Conservation (phyloP, 805 yeast species). For the Citeromyces nyonsensis region DNA sequence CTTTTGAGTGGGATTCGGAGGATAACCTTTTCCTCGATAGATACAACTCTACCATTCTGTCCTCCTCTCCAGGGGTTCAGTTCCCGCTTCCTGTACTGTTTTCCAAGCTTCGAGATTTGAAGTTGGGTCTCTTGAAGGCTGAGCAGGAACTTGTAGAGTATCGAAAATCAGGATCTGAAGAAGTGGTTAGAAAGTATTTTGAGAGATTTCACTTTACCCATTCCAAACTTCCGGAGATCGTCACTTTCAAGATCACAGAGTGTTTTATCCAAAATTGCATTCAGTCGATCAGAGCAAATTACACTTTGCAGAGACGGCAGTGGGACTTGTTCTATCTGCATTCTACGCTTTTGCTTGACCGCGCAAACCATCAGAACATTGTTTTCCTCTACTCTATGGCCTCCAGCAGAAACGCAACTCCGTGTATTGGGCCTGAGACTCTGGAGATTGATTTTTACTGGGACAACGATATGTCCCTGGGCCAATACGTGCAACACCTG, state of each 20-base stretch:
- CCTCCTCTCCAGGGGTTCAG: slow-evolving; percentile 75
- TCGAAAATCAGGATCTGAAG: not conserved
- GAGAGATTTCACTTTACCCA: slow-evolving; percentile 6
- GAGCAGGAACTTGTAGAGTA: slow-evolving; percentile 9
- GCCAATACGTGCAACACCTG: slow-evolving; percentile 73
- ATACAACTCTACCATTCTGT: slow-evolving; percentile 18
- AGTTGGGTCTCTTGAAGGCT: slow-evolving; percentile 14
- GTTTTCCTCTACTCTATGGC: slow-evolving; percentile 71
- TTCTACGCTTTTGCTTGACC: slow-evolving; percentile 40
- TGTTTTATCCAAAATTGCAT: slow-evolving; percentile 13
- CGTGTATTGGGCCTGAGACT: slow-evolving; percentile 85
- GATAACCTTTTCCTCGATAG: slow-evolving; percentile 6
- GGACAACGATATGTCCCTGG: slow-evolving; percentile 81
- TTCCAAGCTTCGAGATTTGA: slow-evolving; percentile 7
- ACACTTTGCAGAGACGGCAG: slow-evolving; percentile 29
- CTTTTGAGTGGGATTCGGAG: slow-evolving; percentile 4
- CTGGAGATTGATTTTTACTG: slow-evolving; percentile 77
- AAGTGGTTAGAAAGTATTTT: slow-evolving; percentile 3
- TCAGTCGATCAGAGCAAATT: slow-evolving; percentile 13
- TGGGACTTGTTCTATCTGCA: slow-evolving; percentile 47
- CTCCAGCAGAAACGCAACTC: slow-evolving; percentile 72
- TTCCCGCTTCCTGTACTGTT: slow-evolving; percentile 44
- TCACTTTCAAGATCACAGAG: slow-evolving; percentile 20
- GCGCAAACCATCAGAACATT: slow-evolving; percentile 64
- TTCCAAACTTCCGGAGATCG: slow-evolving; percentile 11